phyloP scores from a whole-genome alignment of 2,329 filamentous ascomycete species.

The Cladophialophora bantiana region DNA sequence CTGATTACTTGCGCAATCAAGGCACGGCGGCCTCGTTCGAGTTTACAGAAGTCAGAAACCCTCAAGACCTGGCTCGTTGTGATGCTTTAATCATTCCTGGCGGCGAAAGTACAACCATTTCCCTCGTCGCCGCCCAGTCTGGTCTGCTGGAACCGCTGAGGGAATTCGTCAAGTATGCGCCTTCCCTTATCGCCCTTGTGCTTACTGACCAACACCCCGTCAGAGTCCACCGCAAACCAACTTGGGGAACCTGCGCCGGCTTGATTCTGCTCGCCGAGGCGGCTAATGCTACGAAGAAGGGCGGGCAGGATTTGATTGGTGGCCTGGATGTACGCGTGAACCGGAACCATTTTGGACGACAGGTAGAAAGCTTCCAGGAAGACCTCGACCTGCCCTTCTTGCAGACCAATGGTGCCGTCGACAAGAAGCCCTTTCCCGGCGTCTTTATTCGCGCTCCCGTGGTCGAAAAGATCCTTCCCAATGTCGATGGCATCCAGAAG shows the following conservation, averaged over 20 bases:
- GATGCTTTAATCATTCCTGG: slow-evolving; percentile 89
- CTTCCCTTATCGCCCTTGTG: slow-evolving; percentile 6
- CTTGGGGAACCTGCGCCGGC: slow-evolving; percentile 96
- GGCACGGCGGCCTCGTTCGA: slow-evolving; percentile 53
- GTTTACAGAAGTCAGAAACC: slow-evolving; percentile 82
- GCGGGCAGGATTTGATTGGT: slow-evolving; percentile 91
- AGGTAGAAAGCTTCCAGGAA: slow-evolving; percentile 88
- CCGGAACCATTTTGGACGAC: slow-evolving; percentile 92
- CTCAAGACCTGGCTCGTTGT: slow-evolving; percentile 72
- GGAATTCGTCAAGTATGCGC: slow-evolving; percentile 84
- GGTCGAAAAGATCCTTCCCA: slow-evolving; percentile 78
- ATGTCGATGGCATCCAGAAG: slow-evolving; percentile 58
- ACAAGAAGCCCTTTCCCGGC: slow-evolving; percentile 69
- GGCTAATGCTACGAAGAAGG: slow-evolving; percentile 86
- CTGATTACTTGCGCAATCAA: slow-evolving; percentile 53
- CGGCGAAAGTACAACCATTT: slow-evolving; percentile 93
- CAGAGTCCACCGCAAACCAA: slow-evolving; percentile 77
- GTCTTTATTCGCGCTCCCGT: slow-evolving; percentile 96
- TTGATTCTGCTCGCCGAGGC: slow-evolving; percentile 88
- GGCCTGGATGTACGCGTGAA: slow-evolving; percentile 90
- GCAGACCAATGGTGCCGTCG: slow-evolving; percentile 31
- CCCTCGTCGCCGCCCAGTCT: slow-evolving; percentile 81
- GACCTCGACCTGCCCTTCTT: slow-evolving; percentile 77
- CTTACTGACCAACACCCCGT: slow-evolving; percentile 27
- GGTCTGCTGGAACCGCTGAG: slow-evolving; percentile 82